Conservation (phyloP, 768 basidiomycete species). For the button mushroom (Agaricus bisporus) region DNA sequence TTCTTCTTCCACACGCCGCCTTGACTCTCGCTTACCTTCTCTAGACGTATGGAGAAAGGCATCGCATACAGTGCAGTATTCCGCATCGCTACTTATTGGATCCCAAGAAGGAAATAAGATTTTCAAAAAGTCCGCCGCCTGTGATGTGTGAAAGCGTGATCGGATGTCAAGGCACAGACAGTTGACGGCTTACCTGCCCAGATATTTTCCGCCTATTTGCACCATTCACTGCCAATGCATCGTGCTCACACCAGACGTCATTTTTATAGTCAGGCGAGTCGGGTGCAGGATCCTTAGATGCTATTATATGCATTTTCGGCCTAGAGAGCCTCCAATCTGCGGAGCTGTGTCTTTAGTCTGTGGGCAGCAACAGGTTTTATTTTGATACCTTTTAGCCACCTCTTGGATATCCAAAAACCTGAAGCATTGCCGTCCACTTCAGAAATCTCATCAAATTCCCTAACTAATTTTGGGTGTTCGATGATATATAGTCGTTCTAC, state of each 20-base stretch:
- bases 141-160: not conserved
- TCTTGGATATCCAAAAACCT: constrained; percentile 72
- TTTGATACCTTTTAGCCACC: constrained; percentile 65
- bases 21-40: constrained; percentile 55
- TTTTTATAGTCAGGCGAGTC: constrained; percentile 46
- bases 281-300: constrained; percentile 60
- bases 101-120: constrained; percentile 61
- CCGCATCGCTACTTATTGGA: constrained; percentile 42
- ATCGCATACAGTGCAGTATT: constrained; percentile 62
- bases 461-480: constrained; percentile 59
- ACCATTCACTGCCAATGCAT: constrained; percentile 46
- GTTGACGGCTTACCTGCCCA: constrained; percentile 34
- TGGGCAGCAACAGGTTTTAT: constrained; percentile 4
- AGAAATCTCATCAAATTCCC: constrained; percentile 49
- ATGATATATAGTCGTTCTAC: constrained; percentile 65
- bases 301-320: constrained; percentile 70
- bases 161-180: not conserved
- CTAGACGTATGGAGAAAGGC: constrained; percentile 45
- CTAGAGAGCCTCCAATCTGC: constrained; percentile 68
- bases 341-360: constrained; percentile 1
- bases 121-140: constrained; percentile 56
- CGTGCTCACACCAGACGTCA: constrained; percentile 74
- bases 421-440: constrained; percentile 33
- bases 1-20: constrained; percentile 70
- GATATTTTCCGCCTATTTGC: constrained; percentile 60